These are phyloP conservation scores for Backusella circina DNA, from an alignment of 192 early-diverging fungal species.

Conservation along the genomic window DNA sequence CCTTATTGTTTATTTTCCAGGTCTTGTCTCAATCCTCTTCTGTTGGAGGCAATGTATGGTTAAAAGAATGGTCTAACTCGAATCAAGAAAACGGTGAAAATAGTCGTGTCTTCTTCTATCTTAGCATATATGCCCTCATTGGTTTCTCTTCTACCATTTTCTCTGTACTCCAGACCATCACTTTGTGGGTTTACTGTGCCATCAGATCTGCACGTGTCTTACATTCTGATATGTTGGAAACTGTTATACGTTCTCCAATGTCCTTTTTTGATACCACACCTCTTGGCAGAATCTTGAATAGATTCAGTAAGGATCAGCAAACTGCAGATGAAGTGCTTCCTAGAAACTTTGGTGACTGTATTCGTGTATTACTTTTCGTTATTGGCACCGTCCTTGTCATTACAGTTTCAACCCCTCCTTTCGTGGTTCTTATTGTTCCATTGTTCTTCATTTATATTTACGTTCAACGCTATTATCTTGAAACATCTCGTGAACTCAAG, in stretches of 20 bases:
- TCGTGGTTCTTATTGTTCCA: slow-evolving; percentile 46
- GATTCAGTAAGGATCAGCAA: slow-evolving; percentile 89
- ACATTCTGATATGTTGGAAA: slow-evolving; percentile 74
- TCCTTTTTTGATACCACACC: slow-evolving; percentile 81
- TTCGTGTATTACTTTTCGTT: slow-evolving; percentile 41
- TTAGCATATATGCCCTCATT: slow-evolving; percentile 77
- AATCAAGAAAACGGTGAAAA: slow-evolving; percentile 40
- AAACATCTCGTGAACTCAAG: slow-evolving; percentile 75
- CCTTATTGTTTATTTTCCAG: slow-evolving; percentile 56
- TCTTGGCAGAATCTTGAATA: slow-evolving; percentile 81
- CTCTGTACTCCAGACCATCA: slow-evolving; percentile 63
- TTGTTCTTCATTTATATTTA: slow-evolving; percentile 42
- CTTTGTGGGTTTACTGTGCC: slow-evolving; percentile 76
- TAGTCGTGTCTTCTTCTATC: slow-evolving; percentile 52
- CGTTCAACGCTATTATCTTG: slow-evolving; percentile 61
- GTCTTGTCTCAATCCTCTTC: slow-evolving; percentile 52
- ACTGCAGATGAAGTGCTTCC: slow-evolving; percentile 75
- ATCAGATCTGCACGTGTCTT: slow-evolving; percentile 73
- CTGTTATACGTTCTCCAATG: slow-evolving; percentile 66
- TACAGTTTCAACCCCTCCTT: slow-evolving; percentile 39
- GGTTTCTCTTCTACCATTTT: slow-evolving; percentile 67
- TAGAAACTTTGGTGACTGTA: slow-evolving; percentile 47
- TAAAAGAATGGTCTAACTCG: slow-evolving; percentile 70
- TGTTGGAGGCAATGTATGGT: slow-evolving; percentile 62
- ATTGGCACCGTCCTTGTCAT: slow-evolving; percentile 45